phyloP scores from a whole-genome alignment of 805 yeast genomes.

The Komagataella phaffii region DNA sequence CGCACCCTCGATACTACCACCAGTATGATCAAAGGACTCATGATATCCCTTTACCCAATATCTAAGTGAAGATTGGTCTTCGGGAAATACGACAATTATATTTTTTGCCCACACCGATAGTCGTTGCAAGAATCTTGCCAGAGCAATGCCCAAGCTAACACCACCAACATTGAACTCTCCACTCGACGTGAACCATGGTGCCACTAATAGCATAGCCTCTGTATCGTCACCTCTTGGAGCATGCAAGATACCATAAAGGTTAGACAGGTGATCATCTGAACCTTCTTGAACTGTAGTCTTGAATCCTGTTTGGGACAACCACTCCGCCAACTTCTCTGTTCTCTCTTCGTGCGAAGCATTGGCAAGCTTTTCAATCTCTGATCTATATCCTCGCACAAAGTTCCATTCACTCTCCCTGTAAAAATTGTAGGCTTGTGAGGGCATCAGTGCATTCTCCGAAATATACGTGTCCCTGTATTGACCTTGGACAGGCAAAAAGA shows the following conservation, averaged over 20 bases:
- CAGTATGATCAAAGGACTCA: slow-evolving; percentile 69
- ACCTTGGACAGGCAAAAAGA: slow-evolving; percentile 64
- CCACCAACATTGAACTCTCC: slow-evolving; percentile 68
- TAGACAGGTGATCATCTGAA: slow-evolving; percentile 17
- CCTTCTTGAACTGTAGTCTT: slow-evolving; percentile 34
- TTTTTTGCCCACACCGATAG: slow-evolving; percentile 96
- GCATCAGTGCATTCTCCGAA: slow-evolving; percentile 93
- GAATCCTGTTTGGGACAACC: slow-evolving; percentile 66
- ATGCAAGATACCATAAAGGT: slow-evolving; percentile 68
- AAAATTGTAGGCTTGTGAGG: slow-evolving; percentile 87
- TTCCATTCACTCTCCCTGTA: slow-evolving; percentile 95
- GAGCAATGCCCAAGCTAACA: slow-evolving; percentile 52
- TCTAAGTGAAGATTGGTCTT: slow-evolving; percentile 54
- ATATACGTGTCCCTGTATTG: slow-evolving; percentile 75
- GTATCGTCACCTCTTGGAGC: slow-evolving; percentile 95
- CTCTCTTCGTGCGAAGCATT: slow-evolving; percentile 17
- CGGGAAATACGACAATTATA: slow-evolving; percentile 74
- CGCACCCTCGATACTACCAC: slow-evolving; percentile 91
- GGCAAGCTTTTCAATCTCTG: slow-evolving; percentile 32
- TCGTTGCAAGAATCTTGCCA: slow-evolving; percentile 68
- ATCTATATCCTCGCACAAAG: slow-evolving; percentile 71
- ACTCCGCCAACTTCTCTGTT: slow-evolving; percentile 32
- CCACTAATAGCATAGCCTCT: slow-evolving; percentile 82
- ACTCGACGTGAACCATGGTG: slow-evolving; percentile 61
- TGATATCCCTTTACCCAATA: slow-evolving; percentile 95